phyloP scores from a whole-genome alignment of 306 rosid species.

The Cucumis melo region DNA sequence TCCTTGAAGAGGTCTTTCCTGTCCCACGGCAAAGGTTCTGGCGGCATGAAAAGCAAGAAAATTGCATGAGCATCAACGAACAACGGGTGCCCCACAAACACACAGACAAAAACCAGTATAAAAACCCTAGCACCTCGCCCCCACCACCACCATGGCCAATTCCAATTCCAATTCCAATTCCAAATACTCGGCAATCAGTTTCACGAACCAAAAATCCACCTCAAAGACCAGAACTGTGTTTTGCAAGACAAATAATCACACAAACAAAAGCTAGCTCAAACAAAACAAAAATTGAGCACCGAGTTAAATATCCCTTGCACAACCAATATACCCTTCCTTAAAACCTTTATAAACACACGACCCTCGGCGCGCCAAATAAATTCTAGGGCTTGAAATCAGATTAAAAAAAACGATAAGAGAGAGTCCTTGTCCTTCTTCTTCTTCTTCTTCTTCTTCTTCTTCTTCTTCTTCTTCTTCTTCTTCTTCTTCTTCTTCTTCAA shows the following conservation, averaged over 20 bases:
- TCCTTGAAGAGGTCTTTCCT: conserved; percentile 95
- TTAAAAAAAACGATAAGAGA: conserved; percentile 7
- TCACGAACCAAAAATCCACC: conserved; percentile 3
- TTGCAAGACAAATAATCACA: background rate
- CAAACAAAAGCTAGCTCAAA: background rate
- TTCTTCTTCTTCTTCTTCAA: background rate
- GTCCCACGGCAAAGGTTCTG: conserved; percentile 93
- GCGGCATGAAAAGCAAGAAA: conserved; percentile 93
- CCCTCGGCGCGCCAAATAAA: background rate
- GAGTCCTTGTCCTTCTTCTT: background rate
- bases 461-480: background rate
- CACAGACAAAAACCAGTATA: background rate
- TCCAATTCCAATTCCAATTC: background rate
- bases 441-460: background rate
- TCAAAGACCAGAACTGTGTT: conserved; percentile 21
- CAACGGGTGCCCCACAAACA: background rate
- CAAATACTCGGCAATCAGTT: background rate
- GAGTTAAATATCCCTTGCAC: conserved; percentile 13
- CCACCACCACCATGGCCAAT: background rate
- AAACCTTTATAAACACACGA: conserved; percentile 6
- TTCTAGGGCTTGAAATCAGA: conserved; percentile 25
- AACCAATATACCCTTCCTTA: conserved; percentile 16
- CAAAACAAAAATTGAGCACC: conserved; percentile 13
- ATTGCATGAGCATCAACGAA: conserved; percentile 64
- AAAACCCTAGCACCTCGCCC: background rate